These are phyloP conservation scores for Tephrocybe rancida DNA, from an alignment of 768 basidiomycete species.

Conservation along the genomic window DNA sequence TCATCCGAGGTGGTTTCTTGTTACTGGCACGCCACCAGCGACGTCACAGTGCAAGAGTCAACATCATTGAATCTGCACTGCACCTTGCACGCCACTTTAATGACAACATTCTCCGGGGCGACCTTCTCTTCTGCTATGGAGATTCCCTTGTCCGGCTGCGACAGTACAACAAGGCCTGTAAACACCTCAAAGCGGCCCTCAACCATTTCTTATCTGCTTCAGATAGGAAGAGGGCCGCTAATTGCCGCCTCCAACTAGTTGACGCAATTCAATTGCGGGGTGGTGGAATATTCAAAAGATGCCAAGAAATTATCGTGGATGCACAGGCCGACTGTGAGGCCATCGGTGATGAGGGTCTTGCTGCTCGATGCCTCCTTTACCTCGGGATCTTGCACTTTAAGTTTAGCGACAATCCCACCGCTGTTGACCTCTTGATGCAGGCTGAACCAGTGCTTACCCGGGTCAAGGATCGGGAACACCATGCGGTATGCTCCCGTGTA, in stretches of 20 bases:
- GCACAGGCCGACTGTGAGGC: background rate
- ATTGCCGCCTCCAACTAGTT: background rate
- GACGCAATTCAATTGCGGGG: background rate
- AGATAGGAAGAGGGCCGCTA: background rate
- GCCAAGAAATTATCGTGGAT: background rate
- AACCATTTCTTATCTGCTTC: too few relatives aligned
- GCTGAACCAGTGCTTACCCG: conserved; percentile 7
- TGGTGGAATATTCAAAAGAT: background rate
- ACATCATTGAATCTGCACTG: too few relatives aligned
- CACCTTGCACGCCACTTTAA: too few relatives aligned
- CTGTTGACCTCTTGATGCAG: background rate
- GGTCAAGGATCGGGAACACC: background rate
- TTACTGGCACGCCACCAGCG: too few relatives aligned
- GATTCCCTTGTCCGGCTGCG: too few relatives aligned
- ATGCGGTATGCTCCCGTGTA: background rate
- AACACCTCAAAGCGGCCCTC: too few relatives aligned
- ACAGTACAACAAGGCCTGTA: too few relatives aligned
- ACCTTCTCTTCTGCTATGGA: too few relatives aligned
- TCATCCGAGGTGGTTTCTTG: too few relatives aligned
- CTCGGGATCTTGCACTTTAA: background rate
- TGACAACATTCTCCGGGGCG: too few relatives aligned
- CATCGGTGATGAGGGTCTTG: background rate
- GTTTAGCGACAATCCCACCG: background rate
- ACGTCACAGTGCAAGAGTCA: too few relatives aligned
- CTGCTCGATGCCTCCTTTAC: background rate